Percentiles rank a stretch among this genome's conserved stretches.
Conservation (phyloP, 2,329 filamentous ascomycete species). For the Colletotrichum spinosum region DNA sequence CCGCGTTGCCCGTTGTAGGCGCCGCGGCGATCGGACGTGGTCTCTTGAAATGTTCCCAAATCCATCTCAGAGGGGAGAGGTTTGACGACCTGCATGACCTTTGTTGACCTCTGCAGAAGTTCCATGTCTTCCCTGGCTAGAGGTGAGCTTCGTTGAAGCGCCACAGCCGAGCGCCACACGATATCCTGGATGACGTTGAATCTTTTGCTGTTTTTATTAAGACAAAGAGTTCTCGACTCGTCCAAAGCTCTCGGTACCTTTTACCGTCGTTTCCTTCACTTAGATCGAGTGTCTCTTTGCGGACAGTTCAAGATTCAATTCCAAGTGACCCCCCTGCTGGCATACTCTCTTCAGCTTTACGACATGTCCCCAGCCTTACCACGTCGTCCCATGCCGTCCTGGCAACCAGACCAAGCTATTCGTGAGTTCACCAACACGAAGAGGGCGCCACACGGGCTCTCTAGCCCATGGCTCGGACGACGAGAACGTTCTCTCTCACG, state of each 20-base stretch:
- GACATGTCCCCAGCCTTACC: too few species aligned
- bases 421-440: constrained; percentile 6
- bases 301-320: too few species aligned
- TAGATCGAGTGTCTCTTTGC: too few species aligned
- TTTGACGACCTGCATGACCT: not conserved
- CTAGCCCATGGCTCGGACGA: constrained; percentile 23
- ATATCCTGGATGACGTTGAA: not conserved
- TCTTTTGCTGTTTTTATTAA: not conserved
- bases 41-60: not conserved
- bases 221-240: not conserved
- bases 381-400: constrained; percentile 10
- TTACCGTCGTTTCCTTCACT: too few species aligned
- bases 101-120: not conserved
- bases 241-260: too few species aligned
- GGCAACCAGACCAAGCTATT: not conserved
- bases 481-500: not conserved
- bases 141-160: not conserved
- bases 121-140: not conserved
- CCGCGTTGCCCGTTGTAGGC: not conserved
- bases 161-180: constrained; percentile 16
- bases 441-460: constrained; percentile 7
- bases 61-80: not conserved
- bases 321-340: too few species aligned
- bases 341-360: too few species aligned
- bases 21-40: not conserved